Conservation (phyloP, 2,329 filamentous ascomycete genomes). For the Neopestalotiopsis sp. region DNA sequence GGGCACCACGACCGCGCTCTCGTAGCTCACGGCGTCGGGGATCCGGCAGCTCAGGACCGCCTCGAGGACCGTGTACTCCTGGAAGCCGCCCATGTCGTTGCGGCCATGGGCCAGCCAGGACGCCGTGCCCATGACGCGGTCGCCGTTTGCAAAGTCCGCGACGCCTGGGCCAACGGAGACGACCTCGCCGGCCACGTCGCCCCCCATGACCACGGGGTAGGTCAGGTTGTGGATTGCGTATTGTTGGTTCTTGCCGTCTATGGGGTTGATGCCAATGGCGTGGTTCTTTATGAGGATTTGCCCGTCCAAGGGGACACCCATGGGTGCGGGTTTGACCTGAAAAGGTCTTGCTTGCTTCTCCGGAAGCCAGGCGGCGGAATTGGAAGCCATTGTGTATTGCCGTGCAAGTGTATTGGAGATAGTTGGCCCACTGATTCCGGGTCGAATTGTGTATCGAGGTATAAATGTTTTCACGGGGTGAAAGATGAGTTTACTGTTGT, state of each 20-base stretch:
- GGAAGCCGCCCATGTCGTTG: slow-evolving; percentile 30
- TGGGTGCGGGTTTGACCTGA: slow-evolving; percentile 12
- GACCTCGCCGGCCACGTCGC: slow-evolving; percentile 10
- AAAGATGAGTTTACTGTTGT: neutral
- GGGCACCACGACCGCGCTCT: slow-evolving; percentile 35
- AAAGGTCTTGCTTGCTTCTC: slow-evolving; percentile 13
- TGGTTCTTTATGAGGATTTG: slow-evolving; percentile 13
- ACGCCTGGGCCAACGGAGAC: slow-evolving; percentile 2
- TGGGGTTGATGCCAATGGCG: slow-evolving; percentile 18
- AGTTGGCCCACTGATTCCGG: neutral
- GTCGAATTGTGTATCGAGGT: neutral
- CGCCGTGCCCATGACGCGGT: slow-evolving; percentile 10
- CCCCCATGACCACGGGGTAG: slow-evolving; percentile 2
- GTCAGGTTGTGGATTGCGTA: neutral
- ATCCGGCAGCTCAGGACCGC: slow-evolving; percentile 31
- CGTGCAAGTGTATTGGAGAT: too few species aligned
- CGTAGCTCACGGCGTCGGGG: slow-evolving; percentile 34
- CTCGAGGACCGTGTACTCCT: slow-evolving; percentile 33
- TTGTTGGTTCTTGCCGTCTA: slow-evolving; percentile 10
- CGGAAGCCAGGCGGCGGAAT: slow-evolving; percentile 15
- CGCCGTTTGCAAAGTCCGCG: neutral
- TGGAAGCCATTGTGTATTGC: slow-evolving; percentile 7
- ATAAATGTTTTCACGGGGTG: neutral
- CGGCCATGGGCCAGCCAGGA: slow-evolving; percentile 10
- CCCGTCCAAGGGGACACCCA: neutral